A percentile compares a stretch with the other conserved stretches of the same genome.
These are phyloP conservation scores for Penicillium canariense DNA, from an alignment of 495 filamentous ascomycete species.

Conservation along the genomic window DNA sequence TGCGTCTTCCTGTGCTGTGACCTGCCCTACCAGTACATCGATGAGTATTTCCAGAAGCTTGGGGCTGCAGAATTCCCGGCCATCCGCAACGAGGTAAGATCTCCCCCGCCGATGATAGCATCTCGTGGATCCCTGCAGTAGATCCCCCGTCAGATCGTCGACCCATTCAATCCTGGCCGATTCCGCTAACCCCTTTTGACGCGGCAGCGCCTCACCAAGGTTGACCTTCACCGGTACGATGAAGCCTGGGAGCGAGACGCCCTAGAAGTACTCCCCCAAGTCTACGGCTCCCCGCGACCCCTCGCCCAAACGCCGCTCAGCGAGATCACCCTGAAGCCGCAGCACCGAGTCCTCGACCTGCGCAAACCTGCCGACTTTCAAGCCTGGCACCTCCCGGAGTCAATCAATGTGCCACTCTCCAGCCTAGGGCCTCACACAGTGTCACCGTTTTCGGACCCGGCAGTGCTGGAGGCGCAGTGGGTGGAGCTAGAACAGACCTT, in stretches of 20 bases:
- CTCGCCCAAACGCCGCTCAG: constrained; percentile 23
- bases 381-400: constrained; percentile 44
- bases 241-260: constrained; percentile 50
- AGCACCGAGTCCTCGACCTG: constrained; percentile 42
- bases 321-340: constrained; percentile 26
- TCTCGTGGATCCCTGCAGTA: not conserved
- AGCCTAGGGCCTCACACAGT: constrained; percentile 30
- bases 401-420: constrained; percentile 43
- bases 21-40: constrained; percentile 62
- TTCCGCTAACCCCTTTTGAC: not conserved
- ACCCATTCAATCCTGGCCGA: not conserved
- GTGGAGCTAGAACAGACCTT: constrained; percentile 42
- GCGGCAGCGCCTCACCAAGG: constrained; percentile 42
- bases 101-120: not conserved
- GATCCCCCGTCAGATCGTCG: not conserved
- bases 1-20: constrained; percentile 63
- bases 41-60: constrained; percentile 58
- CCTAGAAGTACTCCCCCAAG: constrained; percentile 36
- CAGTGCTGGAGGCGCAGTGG: constrained; percentile 46
- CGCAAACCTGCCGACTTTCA: constrained; percentile 38
- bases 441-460: constrained; percentile 46
- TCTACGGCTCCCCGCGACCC: constrained; percentile 30
- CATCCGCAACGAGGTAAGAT: constrained; percentile 54
- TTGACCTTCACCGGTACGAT: constrained; percentile 55
- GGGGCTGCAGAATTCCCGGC: constrained; percentile 49